Conservation (phyloP, 805 yeast species). For the Ogataea paradorogensis region DNA sequence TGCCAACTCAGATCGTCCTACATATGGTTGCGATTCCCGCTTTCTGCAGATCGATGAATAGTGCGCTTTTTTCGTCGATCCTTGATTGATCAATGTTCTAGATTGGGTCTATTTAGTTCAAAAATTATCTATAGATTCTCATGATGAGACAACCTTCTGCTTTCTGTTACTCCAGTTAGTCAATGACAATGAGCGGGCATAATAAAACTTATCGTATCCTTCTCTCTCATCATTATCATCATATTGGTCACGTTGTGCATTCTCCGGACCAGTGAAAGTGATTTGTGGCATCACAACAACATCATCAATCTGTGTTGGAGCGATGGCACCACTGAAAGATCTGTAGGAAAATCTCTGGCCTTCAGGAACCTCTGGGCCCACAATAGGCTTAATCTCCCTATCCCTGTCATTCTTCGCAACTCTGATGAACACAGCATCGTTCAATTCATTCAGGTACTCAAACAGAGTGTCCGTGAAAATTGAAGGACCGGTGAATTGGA, state of each 20-base stretch:
- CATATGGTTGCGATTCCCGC: background rate
- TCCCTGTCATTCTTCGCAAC: slow-evolving; percentile 33
- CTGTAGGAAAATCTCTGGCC: slow-evolving; percentile 28
- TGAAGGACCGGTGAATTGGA: slow-evolving; percentile 35
- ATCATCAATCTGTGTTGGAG: slow-evolving; percentile 34
- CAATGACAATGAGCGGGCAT: slow-evolving; percentile 30
- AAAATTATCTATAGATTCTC: slow-evolving; percentile 1
- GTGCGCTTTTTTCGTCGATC: background rate
- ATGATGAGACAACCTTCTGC: slow-evolving; percentile 19
- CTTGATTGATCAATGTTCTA: background rate
- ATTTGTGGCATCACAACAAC: slow-evolving; percentile 31
- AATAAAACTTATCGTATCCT: slow-evolving; percentile 29
- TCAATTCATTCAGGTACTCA: slow-evolving; percentile 30
- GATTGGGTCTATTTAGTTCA: background rate
- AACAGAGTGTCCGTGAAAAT: slow-evolving; percentile 35
- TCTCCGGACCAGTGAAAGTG: slow-evolving; percentile 28
- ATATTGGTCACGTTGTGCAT: slow-evolving; percentile 25
- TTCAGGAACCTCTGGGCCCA: slow-evolving; percentile 31
- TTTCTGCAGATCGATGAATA: background rate
- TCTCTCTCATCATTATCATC: slow-evolving; percentile 30
- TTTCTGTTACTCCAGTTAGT: slow-evolving; percentile 27
- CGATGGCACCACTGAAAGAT: slow-evolving; percentile 30
- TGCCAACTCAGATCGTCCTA: no score
- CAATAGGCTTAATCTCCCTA: slow-evolving; percentile 22
- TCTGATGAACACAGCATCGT: slow-evolving; percentile 28